These are phyloP conservation scores for Lotmaria passim DNA, from an alignment of 208 protist genomes.

Conservation along the genomic window DNA sequence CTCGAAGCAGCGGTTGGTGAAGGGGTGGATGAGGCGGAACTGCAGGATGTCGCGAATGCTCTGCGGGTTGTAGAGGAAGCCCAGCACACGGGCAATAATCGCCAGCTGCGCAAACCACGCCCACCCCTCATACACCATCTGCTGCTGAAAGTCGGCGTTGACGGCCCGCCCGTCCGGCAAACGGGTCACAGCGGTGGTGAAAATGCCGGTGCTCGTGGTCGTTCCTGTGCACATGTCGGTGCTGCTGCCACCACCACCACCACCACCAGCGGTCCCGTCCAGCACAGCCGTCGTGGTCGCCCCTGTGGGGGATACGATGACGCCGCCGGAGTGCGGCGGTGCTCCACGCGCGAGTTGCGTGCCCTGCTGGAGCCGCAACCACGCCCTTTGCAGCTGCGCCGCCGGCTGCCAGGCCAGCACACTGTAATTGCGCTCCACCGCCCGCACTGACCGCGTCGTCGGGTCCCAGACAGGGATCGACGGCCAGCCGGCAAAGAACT, in stretches of 20 bases:
- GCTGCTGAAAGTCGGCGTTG: conserved; percentile 4
- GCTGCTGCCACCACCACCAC: too few species aligned
- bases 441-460: conserved; percentile 40
- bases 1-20: conserved; percentile 62
- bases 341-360: not conserved
- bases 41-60: conserved; percentile 42
- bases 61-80: conserved; percentile 43
- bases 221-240: not conserved
- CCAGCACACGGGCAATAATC: conserved; percentile 39
- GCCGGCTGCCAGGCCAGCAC: conserved; percentile 31
- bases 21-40: conserved; percentile 59
- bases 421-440: conserved; percentile 59
- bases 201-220: not conserved
- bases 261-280: too few species aligned
- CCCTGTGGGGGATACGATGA: not conserved
- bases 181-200: not conserved
- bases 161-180: not conserved
- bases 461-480: conserved; percentile 72
- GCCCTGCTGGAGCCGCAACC: conserved; percentile 11
- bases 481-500: conserved; percentile 78
- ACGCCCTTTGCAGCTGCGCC: conserved; percentile 13
- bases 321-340: conserved; percentile 1
- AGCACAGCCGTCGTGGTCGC: not conserved
- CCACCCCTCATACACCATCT: conserved; percentile 26
- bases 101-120: conserved; percentile 43